A percentile compares a stretch with the other conserved stretches of the same genome.
These are phyloP conservation scores for Ambrosiella xylebori DNA, from an alignment of 2,329 filamentous ascomycete species.

Conservation along the genomic window DNA sequence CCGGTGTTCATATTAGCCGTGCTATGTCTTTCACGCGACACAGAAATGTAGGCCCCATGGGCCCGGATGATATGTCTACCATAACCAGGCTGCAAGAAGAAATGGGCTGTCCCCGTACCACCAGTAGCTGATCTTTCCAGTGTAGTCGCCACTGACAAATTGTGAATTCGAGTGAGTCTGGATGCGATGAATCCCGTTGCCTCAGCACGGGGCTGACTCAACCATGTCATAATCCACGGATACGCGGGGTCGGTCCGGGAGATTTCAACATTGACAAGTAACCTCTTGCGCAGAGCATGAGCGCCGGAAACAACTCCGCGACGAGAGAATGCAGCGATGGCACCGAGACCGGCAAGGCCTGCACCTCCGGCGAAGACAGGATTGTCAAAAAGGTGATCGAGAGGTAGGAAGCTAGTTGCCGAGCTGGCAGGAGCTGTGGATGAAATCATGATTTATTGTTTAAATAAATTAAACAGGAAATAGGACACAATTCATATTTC, in stretches of 20 bases:
- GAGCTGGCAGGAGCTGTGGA: not conserved
- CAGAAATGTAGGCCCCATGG: constrained; percentile 69
- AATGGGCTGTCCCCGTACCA: constrained; percentile 51
- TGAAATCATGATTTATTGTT: not conserved
- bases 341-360: constrained; percentile 77
- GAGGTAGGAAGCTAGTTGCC: constrained; percentile 14
- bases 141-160: constrained; percentile 39
- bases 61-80: constrained; percentile 79
- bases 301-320: constrained; percentile 56
- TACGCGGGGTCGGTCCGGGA: constrained; percentile 87
- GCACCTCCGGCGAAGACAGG: constrained; percentile 57
- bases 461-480: not conserved
- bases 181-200: constrained; percentile 40
- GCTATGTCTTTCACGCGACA: constrained; percentile 70
- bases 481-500: too few relatives aligned
- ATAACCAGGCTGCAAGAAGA: constrained; percentile 79
- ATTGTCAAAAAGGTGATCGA: constrained; percentile 37
- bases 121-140: constrained; percentile 34
- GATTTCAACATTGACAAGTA: constrained; percentile 92
- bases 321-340: constrained; percentile 63
- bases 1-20: constrained; percentile 70
- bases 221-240: constrained; percentile 86
- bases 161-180: constrained; percentile 41
- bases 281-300: constrained; percentile 60
- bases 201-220: constrained; percentile 58